Base-by-base conservation (phyloP, 129 eudicot species). In the Lonicera japonica region DNA sequence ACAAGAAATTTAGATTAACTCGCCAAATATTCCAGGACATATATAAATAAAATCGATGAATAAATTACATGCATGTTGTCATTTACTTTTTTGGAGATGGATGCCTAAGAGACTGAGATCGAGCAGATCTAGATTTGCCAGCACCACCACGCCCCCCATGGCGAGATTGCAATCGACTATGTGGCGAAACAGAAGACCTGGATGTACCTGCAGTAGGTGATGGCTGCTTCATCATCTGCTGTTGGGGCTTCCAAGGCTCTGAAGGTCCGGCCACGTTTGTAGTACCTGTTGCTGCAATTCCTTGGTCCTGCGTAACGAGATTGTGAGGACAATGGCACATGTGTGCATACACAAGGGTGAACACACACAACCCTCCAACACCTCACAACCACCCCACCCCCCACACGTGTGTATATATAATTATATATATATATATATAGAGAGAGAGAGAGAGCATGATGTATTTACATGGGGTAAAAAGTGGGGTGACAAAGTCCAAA, bases 251-350 rank as follows among this genome's bases (percentile, higher is more conserved):
- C 10, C 64, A 73, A 62, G 67, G 21, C 21, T 72, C 73, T 54
- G 71, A 19, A 22, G 40, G 52, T 38, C 40, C 40, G 16, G 63
- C 23, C 40, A 66, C 56, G 54, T 25, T 50, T 43, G 45, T 45
- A 12, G 34, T 53, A 51, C 54, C 20, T 5, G 62, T 70, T 50
- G 76, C 58, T 25, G 45, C 20, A 63, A 18, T n/a, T 15, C 64
- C 75, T 60, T 80, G 75, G 34, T 68, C 90, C 83, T 77, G 64
- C 67, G 62, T 70, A 61, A 70, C 20, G 55, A 50, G 67, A 46
- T 45, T 12, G 39, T 0, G 25, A 45, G 29, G 6, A 38, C 43
- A 38, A 38, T n/a, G n/a, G n/a, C n/a, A n/a, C n/a, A n/a, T n/a
- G n/a, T n/a, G n/a, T n/a, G n/a, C n/a, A n/a, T n/a, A n/a, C n/a